Base-by-base conservation (phyloP, 23 red algal species). In the Chondrus crispus region DNA sequence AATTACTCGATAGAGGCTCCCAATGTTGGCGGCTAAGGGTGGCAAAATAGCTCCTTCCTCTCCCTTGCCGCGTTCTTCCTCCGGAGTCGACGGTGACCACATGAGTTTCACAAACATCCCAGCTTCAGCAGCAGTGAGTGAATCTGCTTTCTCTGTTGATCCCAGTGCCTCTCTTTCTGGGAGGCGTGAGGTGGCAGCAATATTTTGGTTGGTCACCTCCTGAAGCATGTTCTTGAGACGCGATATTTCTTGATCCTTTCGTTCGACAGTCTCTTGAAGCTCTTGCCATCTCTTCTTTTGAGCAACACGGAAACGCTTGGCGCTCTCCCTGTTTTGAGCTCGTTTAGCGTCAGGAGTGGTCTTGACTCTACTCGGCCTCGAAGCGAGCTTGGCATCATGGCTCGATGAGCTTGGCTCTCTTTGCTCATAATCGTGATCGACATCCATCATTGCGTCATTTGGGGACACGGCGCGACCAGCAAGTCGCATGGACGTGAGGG, bases 331-430 rank as follows among this genome's bases (percentile, higher is more conserved):
- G 71, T 94, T 94, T 63, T 94, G 92, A 24, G 82, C 92, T 20
- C 92, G 82, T 57, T 94, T 94, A 6, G 89, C 89, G 46, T 92
- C 89, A 26, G 89, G 89, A 2, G 89, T 92, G 43, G 89, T 92
- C 30, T 38, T 26, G 24, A 26, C 38, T 39, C 36, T 18, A 51
- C 36, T 48, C 19, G 14, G 74, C 14, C 13, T 41, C 13, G 14
- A 18, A 28, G 53, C 22, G 28, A 30, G 11, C 46, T 84, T 51
- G 80, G 48, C 30, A 6, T 84, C 80, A 36, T 32, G 32, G 80
- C 80, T 84, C 22, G 48, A 60, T 48, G 49, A 7, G 80, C 80
- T 84, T 9, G 48, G 4, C 46, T 84, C 80, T 35, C 20, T n/a
- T 29, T 18, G 11, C 4, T 48, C 46, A 46, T 44, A 46, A 8